These are phyloP conservation scores for Calonectria montana DNA, from an alignment of 2,329 filamentous ascomycete genomes.

Conservation along the genomic window DNA sequence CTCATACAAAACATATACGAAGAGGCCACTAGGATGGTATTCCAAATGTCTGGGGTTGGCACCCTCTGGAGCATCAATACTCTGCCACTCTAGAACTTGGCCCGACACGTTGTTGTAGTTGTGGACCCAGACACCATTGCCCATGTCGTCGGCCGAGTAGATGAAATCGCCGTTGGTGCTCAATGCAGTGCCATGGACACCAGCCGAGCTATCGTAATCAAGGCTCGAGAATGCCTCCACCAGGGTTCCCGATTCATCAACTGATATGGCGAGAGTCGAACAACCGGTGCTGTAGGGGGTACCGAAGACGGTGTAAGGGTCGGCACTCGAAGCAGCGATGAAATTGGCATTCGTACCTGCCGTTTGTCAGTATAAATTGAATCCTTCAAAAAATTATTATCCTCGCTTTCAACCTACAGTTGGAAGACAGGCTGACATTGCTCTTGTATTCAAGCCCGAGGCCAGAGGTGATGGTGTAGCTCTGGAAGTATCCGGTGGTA, in stretches of 20 bases:
- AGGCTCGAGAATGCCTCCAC: not conserved
- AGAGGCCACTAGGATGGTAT: constrained; percentile 3
- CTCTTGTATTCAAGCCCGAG: constrained; percentile 8
- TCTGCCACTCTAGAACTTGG: not conserved
- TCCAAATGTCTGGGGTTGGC: constrained; percentile 13
- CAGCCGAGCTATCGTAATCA: constrained; percentile 4
- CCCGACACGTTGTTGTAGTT: constrained; percentile 16
- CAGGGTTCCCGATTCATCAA: constrained; percentile 4
- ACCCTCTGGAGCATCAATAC: not conserved
- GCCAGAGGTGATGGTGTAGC: constrained; percentile 1
- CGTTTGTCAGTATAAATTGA: not conserved
- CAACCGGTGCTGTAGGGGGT: constrained; percentile 25
- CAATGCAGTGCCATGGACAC: constrained; percentile 20
- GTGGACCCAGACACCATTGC: constrained; percentile 28
- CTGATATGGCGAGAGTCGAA: constrained; percentile 20
- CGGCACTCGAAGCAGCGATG: not conserved
- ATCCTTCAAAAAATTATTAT: not conserved
- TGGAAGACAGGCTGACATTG: constrained; percentile 6
- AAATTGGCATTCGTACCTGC: constrained; percentile 11
- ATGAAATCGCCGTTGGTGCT: constrained; percentile 20
- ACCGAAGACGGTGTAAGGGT: constrained; percentile 24
- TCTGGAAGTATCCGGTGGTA: constrained; percentile 16
- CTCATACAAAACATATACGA: constrained; percentile 12
- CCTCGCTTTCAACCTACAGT: not conserved
- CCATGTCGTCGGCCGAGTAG: constrained; percentile 29